A percentile compares a stretch with the other conserved stretches of the same genome.
phyloP scores from a whole-genome alignment of 257 asterid genomes.

The Verbascum thapsus region DNA sequence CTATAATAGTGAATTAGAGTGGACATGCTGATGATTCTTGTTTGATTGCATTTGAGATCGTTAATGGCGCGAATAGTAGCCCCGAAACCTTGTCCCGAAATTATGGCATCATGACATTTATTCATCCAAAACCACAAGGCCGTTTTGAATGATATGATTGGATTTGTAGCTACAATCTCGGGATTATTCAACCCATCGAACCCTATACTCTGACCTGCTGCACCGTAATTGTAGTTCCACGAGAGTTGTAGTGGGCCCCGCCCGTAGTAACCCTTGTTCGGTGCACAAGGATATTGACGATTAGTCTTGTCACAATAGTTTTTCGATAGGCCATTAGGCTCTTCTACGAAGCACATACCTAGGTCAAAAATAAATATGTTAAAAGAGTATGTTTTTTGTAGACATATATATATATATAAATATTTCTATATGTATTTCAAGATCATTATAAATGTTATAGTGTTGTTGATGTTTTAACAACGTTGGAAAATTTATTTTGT shows the following conservation, averaged over 20 bases:
- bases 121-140: conserved; percentile 48
- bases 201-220: conserved; percentile 36
- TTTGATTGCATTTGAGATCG: conserved; percentile 30
- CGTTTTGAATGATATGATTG: conserved; percentile 30
- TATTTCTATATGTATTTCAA: too few species aligned
- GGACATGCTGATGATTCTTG: conserved; percentile 6
- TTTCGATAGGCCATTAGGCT: conserved; percentile 25
- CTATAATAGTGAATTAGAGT: conserved; percentile 29
- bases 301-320: conserved; percentile 34
- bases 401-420: too few species aligned
- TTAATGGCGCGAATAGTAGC: conserved; percentile 41
- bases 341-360: conserved; percentile 36
- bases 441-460: too few species aligned
- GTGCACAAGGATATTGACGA: conserved; percentile 30
- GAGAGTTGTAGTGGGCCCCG: conserved; percentile 42
- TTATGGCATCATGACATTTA: conserved; percentile 28
- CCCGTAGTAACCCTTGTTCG: conserved; percentile 31
- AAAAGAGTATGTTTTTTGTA: too few species aligned
- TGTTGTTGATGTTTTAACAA: too few species aligned
- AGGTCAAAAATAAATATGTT: not conserved
- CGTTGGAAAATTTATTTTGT: too few species aligned
- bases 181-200: conserved; percentile 40
- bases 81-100: conserved; percentile 39
- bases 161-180: conserved; percentile 29
- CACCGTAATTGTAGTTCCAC: conserved; percentile 43